phyloP scores from a whole-genome alignment of 345 rosid species.

The Citrus australasica region DNA sequence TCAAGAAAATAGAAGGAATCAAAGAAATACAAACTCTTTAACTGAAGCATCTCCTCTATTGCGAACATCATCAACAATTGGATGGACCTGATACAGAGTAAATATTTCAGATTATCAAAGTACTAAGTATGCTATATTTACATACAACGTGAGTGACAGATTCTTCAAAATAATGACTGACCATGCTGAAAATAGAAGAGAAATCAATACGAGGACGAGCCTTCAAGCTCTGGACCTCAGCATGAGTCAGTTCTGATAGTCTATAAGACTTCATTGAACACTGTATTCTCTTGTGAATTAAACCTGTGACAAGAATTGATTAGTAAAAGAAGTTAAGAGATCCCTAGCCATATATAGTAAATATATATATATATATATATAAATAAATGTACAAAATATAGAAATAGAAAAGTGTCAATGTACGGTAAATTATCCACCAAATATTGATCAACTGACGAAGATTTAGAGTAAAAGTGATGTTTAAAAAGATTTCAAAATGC shows the following conservation, averaged over 20 bases:
- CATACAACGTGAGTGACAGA: too few relatives aligned
- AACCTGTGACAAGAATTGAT: conserved; percentile 23
- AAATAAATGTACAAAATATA: background rate
- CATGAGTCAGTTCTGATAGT: conserved; percentile 56
- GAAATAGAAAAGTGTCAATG: too few relatives aligned
- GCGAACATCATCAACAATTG: conserved; percentile 77
- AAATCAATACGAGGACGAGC: conserved; percentile 85
- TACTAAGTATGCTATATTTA: background rate
- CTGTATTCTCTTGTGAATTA: conserved; percentile 9
- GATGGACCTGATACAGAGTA: conserved; percentile 44
- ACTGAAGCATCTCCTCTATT: conserved; percentile 80
- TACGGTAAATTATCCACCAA: background rate
- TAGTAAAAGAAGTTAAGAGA: background rate
- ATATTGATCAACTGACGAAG: background rate
- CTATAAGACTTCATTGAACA: conserved; percentile 80
- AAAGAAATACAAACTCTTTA: conserved; percentile 52
- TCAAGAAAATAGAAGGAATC: background rate
- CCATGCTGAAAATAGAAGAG: conserved; percentile 62
- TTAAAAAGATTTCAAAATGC: background rate
- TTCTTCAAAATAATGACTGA: conserved; percentile 18
- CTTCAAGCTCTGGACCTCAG: conserved; percentile 57
- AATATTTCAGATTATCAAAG: background rate
- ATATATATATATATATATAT: background rate
- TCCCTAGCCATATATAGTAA: background rate
- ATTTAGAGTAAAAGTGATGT: background rate